phyloP scores from a whole-genome alignment of 2,329 filamentous ascomycete genomes.

The Uncinocarpus reesii region DNA sequence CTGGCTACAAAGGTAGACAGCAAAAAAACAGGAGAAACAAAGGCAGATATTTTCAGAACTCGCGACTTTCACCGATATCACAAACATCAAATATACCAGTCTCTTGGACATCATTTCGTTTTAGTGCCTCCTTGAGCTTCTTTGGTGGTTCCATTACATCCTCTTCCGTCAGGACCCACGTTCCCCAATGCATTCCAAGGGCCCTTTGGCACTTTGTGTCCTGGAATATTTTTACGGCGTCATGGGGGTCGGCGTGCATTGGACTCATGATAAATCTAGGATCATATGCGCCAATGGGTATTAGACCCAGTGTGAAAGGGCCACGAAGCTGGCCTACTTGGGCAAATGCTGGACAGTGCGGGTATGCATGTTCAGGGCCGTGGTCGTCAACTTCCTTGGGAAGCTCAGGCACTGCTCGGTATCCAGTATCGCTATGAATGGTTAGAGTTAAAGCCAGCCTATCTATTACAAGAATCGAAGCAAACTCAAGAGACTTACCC shows the following conservation, averaged over 20 bases:
- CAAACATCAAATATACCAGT: constrained; percentile 70
- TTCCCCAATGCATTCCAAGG: constrained; percentile 84
- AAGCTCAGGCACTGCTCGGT: constrained; percentile 62
- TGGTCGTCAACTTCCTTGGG: constrained; percentile 60
- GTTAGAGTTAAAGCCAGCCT: background rate
- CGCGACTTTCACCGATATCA: constrained; percentile 71
- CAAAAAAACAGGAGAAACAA: background rate
- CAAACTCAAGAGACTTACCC: constrained; percentile 36
- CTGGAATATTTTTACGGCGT: constrained; percentile 78
- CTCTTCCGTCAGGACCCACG: constrained; percentile 77
- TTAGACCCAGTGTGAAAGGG: constrained; percentile 81
- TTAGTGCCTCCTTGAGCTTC: constrained; percentile 61
- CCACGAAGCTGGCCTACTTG: constrained; percentile 71
- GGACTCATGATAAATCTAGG: constrained; percentile 56
- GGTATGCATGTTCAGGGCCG: constrained; percentile 54
- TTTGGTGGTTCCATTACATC: constrained; percentile 73
- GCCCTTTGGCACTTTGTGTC: constrained; percentile 70
- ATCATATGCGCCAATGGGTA: constrained; percentile 84
- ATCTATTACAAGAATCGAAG: background rate
- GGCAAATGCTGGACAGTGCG: constrained; percentile 71
- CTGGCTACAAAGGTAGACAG: background rate
- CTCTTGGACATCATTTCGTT: constrained; percentile 55
- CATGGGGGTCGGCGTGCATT: constrained; percentile 78
- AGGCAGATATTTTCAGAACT: constrained; percentile 46
- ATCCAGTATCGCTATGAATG: constrained; percentile 67